Base-by-base conservation (phyloP, 1,139 yeast genomes). In the Yamadazyma pseudoaaseri region DNA sequence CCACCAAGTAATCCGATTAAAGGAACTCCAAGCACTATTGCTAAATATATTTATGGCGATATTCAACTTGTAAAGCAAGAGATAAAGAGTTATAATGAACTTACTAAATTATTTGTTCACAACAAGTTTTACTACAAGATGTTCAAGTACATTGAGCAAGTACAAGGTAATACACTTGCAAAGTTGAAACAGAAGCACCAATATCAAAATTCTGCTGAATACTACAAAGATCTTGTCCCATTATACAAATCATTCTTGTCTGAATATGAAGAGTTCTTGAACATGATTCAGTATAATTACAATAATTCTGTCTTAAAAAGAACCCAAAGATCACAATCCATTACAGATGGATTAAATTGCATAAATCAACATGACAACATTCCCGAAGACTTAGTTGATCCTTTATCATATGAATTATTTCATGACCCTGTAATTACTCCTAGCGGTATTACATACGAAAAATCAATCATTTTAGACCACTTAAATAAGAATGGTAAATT, bases 341-440 rank as follows among this genome's bases (percentile, higher is more conserved):
- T 14, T 6, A 24, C 26, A 17, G 9, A 16, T n/a, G 28, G 29
- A 10, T 9, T 27, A 6, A 16, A 29, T 9, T 16, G 17, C 16
- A 18, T 16, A 9, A 23, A 25, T 16, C 14, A 11, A 15, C 28
- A 17, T 10, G 29, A 29, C n/a, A 20, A 24, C 15, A n/a, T 26
- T 1, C 78, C 78, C 0, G 76, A 68, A 21, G 57, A 56, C 34
- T 48, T 70, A 13, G 39, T 68, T 12, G 77, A 73, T 40, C 79
- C 79, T 5, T 68, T 73, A 17, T 65, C 76, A 2, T 70, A 66
- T 47, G 62, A 64, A 30, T 40, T 72, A 24, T 70, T 71, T 45
- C 47, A 45, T 23, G 70, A 73, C 29, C 79, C 79, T 0, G 79
- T 73, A 5, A 52, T 72, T n/a, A 59, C 73, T 10, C 74, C 73